Conservation (phyloP, 2,329 filamentous ascomycete genomes). For the Phyllosticta capitalensis region DNA sequence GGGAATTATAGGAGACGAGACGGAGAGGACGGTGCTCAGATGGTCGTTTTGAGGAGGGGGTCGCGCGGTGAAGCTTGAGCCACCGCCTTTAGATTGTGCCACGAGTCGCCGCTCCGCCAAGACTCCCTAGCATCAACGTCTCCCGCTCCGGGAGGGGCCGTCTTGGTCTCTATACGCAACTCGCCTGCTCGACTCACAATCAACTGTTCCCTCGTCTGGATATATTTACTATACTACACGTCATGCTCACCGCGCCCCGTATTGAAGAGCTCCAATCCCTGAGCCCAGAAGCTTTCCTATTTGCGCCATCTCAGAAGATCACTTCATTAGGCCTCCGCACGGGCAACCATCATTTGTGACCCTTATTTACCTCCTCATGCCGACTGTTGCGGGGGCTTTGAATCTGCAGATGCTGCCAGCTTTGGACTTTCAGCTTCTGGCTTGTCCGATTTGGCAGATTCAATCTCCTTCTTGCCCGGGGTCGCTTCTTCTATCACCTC, state of each 20-base stretch:
- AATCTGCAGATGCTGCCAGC: neutral
- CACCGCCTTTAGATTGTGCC: slow-evolving; percentile 6
- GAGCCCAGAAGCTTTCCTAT: neutral
- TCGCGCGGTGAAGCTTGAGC: slow-evolving; percentile 9
- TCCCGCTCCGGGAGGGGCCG: neutral
- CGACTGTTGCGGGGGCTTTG: neutral
- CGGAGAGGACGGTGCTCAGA: slow-evolving; percentile 9
- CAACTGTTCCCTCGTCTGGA: slow-evolving; percentile 1
- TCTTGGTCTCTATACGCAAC: neutral
- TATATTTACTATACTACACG: slow-evolving; percentile 6
- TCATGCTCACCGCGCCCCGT: slow-evolving; percentile 2
- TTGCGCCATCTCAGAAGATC: neutral
- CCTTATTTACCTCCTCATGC: neutral
- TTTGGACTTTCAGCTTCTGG: neutral
- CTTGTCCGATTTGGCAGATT: neutral
- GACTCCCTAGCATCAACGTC: slow-evolving; percentile 5
- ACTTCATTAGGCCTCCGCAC: neutral
- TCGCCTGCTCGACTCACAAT: slow-evolving; percentile 10
- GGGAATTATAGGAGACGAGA: slow-evolving; percentile 10
- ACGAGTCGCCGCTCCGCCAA: slow-evolving; percentile 9
- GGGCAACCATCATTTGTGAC: neutral
- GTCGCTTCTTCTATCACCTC: neutral
- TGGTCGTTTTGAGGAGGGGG: slow-evolving; percentile 11
- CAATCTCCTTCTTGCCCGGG: neutral
- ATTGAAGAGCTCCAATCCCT: neutral